phyloP scores from a whole-genome alignment of 2,329 filamentous ascomycete species.

The Botryosphaeria dothidea region DNA sequence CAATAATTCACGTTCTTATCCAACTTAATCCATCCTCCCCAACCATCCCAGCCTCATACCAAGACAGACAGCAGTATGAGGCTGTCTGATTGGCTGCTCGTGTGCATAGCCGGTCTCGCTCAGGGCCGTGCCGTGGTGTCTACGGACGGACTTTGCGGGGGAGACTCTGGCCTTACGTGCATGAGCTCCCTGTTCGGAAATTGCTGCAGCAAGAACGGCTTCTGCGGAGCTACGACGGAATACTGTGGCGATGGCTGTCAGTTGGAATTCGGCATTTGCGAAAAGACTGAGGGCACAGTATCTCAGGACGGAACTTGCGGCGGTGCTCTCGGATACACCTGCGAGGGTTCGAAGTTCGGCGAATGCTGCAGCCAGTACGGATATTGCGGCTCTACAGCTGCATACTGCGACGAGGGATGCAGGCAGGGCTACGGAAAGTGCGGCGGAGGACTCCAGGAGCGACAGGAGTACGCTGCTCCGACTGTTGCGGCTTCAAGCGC shows the following conservation, averaged over 20 bases:
- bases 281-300: conserved; percentile 2
- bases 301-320: conserved; percentile 23
- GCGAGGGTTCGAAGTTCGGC: conserved; percentile 26
- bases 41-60: neutral
- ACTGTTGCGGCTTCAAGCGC: neutral
- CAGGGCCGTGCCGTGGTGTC: conserved; percentile 19
- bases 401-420: conserved; percentile 20
- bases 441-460: neutral
- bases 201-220: conserved; percentile 25
- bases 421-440: conserved; percentile 14
- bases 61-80: conserved; percentile 5
- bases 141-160: conserved; percentile 27
- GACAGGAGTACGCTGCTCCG: conserved; percentile 1
- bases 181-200: conserved; percentile 25
- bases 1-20: neutral
- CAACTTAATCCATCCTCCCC: neutral
- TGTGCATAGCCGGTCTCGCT: conserved; percentile 13
- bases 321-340: conserved; percentile 26
- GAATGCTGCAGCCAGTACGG: conserved; percentile 28
- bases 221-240: conserved; percentile 23
- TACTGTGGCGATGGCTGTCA: conserved; percentile 29
- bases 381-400: conserved; percentile 16
- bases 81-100: conserved; percentile 8
- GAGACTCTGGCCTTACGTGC: conserved; percentile 24
- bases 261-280: conserved; percentile 25